Evolutionary conservation across 179 eudicot genomes (phyloP).

Genomic region (Pouteria campechiana): DNA sequence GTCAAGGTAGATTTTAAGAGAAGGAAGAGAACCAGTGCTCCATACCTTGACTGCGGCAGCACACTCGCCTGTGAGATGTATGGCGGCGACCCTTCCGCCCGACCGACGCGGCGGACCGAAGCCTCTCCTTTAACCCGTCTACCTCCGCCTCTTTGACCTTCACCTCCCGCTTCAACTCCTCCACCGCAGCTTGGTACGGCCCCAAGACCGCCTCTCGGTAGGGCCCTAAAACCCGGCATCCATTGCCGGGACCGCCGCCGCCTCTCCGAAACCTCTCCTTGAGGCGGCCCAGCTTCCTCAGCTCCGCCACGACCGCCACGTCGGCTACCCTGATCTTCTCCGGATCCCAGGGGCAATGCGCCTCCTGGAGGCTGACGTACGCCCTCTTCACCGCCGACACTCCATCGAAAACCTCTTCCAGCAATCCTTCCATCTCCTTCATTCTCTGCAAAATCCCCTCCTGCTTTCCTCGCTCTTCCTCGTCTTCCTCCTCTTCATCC

Average conservation of each 20-base stretch:
- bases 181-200: constrained; percentile 87
- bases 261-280: constrained; percentile 68
- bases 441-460: background rate
- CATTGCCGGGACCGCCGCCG: constrained; percentile 7
- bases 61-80: constrained; percentile 38
- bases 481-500: background rate
- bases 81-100: constrained; percentile 17
- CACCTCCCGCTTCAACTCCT: constrained; percentile 66
- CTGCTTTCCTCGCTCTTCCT: no score
- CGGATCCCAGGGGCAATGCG: constrained; percentile 90
- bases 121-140: constrained; percentile 49
- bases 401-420: constrained; percentile 68
- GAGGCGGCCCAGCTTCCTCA: constrained; percentile 62
- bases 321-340: constrained; percentile 76
- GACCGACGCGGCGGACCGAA: constrained; percentile 22
- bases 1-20: no score
- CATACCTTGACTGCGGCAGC: constrained; percentile 25
- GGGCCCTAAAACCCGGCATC: constrained; percentile 22
- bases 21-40: background rate
- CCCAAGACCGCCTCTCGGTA: constrained; percentile 64
- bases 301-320: constrained; percentile 79
- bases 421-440: constrained; percentile 28
- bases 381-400: constrained; percentile 65
- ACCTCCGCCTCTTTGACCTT: constrained; percentile 62
- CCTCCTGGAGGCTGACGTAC: constrained; percentile 67